phyloP scores from a whole-genome alignment of 495 filamentous ascomycete species.

The Lichina pygmaea region DNA sequence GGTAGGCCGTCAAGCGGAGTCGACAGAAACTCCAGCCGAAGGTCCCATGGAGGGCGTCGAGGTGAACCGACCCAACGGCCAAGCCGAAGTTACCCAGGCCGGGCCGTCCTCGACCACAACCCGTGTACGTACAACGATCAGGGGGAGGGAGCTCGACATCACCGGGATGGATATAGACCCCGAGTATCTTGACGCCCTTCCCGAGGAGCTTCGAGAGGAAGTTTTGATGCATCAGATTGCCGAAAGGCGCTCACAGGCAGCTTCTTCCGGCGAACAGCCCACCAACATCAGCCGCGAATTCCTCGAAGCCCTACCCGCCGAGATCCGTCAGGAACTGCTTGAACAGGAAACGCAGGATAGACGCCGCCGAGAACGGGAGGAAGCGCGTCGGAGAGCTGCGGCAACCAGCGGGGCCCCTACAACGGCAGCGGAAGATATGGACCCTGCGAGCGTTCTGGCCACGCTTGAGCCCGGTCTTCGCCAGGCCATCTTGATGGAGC shows the following conservation, averaged over 20 bases:
- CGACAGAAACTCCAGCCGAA: slow-evolving; percentile 4
- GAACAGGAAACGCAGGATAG: slow-evolving; percentile 74
- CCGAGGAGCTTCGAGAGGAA: slow-evolving; percentile 85
- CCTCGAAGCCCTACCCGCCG: slow-evolving; percentile 67
- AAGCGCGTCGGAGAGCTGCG: slow-evolving; percentile 28
- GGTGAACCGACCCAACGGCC: slow-evolving; percentile 14
- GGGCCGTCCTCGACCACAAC: slow-evolving; percentile 20
- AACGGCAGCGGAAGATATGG: slow-evolving; percentile 61
- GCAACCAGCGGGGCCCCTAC: slow-evolving; percentile 22
- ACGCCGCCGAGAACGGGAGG: slow-evolving; percentile 67
- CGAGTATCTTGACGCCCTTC: slow-evolving; percentile 77
- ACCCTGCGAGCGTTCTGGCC: slow-evolving; percentile 73
- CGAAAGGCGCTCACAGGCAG: slow-evolving; percentile 54
- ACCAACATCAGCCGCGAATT: slow-evolving; percentile 84
- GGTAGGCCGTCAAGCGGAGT: slow-evolving; percentile 6
- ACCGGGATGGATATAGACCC: slow-evolving; percentile 83
- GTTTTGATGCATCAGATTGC: slow-evolving; percentile 72
- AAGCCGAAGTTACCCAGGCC: slow-evolving; percentile 11
- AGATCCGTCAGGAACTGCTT: slow-evolving; percentile 71
- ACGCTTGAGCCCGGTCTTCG: slow-evolving; percentile 68
- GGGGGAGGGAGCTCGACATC: slow-evolving; percentile 68
- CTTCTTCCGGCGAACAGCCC: slow-evolving; percentile 56
- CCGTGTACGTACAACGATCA: slow-evolving; percentile 52
- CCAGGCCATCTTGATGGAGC: slow-evolving; percentile 66
- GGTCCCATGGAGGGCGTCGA: slow-evolving; percentile 58